Conservation (phyloP, 179 eudicot genomes). For the Heliamphora pulchella region DNA sequence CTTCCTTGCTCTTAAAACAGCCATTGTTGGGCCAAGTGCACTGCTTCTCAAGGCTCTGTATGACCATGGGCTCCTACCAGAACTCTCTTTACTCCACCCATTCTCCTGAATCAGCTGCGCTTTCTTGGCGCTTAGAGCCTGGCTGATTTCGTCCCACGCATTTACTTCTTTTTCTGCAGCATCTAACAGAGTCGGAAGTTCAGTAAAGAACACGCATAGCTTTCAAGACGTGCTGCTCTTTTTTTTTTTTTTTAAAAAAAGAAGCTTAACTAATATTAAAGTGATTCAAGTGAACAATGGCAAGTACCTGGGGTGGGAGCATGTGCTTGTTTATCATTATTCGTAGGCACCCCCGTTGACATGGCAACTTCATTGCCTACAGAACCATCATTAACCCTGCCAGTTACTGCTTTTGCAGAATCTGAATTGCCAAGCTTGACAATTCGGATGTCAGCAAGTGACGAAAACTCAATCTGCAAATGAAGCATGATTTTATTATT, state of each 20-base stretch:
- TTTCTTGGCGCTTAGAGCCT: constrained; percentile 52
- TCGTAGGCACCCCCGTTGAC: constrained; percentile 20
- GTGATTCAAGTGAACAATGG: neutral
- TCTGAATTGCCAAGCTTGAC: constrained; percentile 36
- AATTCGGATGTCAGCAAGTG: constrained; percentile 70
- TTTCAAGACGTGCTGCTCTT: neutral
- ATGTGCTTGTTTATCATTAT: constrained; percentile 19
- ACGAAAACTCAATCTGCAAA: constrained; percentile 72
- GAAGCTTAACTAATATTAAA: neutral
- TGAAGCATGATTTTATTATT: neutral
- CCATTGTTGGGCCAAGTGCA: constrained; percentile 66
- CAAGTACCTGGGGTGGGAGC: constrained; percentile 16
- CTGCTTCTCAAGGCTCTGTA: constrained; percentile 54
- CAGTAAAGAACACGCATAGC: neutral
- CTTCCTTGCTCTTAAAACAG: constrained; percentile 54
- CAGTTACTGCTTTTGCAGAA: constrained; percentile 25
- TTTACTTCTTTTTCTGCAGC: constrained; percentile 27
- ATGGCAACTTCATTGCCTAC: constrained; percentile 20
- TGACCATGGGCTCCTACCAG: constrained; percentile 49
- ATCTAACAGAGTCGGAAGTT: neutral
- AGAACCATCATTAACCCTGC: constrained; percentile 16
- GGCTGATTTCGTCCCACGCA: constrained; percentile 57
- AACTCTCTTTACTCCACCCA: constrained; percentile 36
- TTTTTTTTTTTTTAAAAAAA: neutral
- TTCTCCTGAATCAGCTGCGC: constrained; percentile 38